Evolutionary conservation across 192 early-diverging fungal species (phyloP).

Genomic region (Pilaira anomala): DNA sequence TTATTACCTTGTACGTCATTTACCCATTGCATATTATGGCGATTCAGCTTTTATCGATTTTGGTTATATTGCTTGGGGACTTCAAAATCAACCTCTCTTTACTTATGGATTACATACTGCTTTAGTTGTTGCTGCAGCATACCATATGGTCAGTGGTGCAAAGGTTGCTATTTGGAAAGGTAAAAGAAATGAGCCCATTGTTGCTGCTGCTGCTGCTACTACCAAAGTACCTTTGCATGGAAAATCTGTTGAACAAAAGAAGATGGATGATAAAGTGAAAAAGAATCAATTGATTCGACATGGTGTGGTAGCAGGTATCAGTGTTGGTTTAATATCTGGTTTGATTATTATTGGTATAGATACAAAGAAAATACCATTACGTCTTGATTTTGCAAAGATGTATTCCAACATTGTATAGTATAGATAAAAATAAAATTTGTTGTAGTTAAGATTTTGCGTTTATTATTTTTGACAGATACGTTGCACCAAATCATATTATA

Average conservation of each 20-base stretch:
- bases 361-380: conserved; percentile 17
- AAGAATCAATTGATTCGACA: neutral
- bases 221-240: neutral
- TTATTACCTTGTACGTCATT: conserved; percentile 14
- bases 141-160: conserved; percentile 23
- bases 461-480: too few relatives aligned
- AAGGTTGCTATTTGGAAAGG: neutral
- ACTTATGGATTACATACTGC: conserved; percentile 19
- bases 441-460: too few relatives aligned
- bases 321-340: conserved; percentile 7
- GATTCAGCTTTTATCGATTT: conserved; percentile 36
- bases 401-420: neutral
- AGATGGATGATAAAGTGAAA: neutral
- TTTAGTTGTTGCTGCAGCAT: conserved; percentile 8
- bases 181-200: neutral
- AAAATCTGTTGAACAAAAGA: neutral
- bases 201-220: neutral
- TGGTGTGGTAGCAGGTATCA: conserved; percentile 5
- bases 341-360: neutral
- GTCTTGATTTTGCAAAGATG: conserved; percentile 12
- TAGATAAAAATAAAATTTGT: too few relatives aligned
- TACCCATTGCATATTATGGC: conserved; percentile 25
- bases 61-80: conserved; percentile 23
- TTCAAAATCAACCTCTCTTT: conserved; percentile 25
- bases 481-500: too few relatives aligned